These are phyloP conservation scores for Saccharomycopsis oosterbeekiorum DNA, from an alignment of 805 yeast species.

Conservation along the genomic window DNA sequence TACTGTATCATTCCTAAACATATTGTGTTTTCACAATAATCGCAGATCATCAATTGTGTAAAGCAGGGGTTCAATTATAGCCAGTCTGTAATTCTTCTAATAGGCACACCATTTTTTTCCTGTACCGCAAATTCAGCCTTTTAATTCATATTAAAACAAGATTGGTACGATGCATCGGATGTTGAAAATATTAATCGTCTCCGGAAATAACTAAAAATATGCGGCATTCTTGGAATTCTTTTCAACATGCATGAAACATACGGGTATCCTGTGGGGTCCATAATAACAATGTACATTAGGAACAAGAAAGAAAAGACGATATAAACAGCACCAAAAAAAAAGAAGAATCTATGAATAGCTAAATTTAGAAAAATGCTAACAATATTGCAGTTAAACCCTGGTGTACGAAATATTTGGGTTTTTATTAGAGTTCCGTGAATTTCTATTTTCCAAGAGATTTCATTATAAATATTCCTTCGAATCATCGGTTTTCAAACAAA, in stretches of 20 bases:
- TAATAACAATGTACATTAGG: neutral
- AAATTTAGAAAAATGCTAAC: neutral
- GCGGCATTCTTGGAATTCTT: neutral
- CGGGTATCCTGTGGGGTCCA: neutral
- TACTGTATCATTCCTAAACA: too few relatives aligned
- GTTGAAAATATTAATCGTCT: neutral
- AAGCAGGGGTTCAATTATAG: neutral
- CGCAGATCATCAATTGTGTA: neutral
- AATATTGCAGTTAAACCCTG: too few relatives aligned
- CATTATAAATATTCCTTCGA: too few relatives aligned
- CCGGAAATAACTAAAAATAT: neutral
- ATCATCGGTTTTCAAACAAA: too few relatives aligned
- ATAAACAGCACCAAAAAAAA: neutral
- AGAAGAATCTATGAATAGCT: neutral
- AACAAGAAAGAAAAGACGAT: neutral
- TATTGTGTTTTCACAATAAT: neutral
- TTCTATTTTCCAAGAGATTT: too few relatives aligned
- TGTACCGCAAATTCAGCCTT: too few relatives aligned
- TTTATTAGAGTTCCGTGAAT: too few relatives aligned
- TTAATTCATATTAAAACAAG: neutral
- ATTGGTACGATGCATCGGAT: neutral
- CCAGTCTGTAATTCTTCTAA: too few relatives aligned
- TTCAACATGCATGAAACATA: conserved; percentile 1
- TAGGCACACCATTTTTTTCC: neutral
- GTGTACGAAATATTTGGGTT: too few relatives aligned